These are phyloP conservation scores for Sanghuangporus sanghuang DNA, from an alignment of 1,284 basidiomycete species.

Conservation along the genomic window DNA sequence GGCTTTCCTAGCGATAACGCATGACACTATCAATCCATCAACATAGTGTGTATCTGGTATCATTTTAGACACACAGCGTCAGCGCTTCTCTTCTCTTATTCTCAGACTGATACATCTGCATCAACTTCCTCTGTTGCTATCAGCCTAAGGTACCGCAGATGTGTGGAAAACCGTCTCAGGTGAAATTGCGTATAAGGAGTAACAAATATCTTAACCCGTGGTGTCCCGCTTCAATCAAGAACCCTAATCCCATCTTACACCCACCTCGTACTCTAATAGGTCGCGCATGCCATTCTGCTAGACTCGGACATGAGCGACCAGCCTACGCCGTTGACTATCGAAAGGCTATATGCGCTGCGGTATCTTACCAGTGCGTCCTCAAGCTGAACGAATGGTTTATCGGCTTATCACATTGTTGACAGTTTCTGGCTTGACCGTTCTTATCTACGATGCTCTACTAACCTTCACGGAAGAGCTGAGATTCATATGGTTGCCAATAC, in stretches of 20 bases:
- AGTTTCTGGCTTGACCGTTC: constrained; percentile 5
- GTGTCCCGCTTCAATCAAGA: neutral
- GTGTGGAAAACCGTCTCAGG: no score
- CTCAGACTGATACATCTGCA: no score
- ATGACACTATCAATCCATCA: no score
- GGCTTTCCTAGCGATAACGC: no score
- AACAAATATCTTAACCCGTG: no score
- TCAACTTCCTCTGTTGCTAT: no score
- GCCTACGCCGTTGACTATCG: neutral
- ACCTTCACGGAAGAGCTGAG: constrained; percentile 5
- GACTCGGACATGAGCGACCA: neutral
- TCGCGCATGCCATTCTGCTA: neutral
- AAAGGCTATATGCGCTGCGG: constrained; percentile 7
- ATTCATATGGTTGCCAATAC: neutral
- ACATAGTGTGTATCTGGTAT: no score
- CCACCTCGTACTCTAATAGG: neutral
- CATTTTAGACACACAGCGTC: no score
- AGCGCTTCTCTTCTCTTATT: no score
- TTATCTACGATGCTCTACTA: constrained; percentile 9
- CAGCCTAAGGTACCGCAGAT: no score
- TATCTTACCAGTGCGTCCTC: constrained; percentile 6
- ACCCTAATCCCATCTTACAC: neutral
- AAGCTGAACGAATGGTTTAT: no score
- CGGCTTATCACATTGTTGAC: neutral
- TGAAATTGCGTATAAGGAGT: no score